phyloP scores from a whole-genome alignment of 345 rosid genomes.

The Geranium rotundifolium region DNA sequence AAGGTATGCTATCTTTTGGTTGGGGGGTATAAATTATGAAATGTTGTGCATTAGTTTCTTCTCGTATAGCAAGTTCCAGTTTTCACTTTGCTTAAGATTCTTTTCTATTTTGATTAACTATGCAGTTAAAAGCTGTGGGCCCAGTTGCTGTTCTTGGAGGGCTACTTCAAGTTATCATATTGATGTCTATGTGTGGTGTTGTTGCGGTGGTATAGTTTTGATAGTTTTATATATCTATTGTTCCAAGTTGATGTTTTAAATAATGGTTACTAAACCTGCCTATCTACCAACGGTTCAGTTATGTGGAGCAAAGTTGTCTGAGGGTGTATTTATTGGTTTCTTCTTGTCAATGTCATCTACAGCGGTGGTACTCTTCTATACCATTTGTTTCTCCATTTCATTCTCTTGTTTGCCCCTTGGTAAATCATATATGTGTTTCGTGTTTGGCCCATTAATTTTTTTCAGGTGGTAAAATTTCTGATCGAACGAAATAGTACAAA shows the following conservation, averaged over 20 bases:
- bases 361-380: conserved; percentile 62
- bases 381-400: conserved; percentile 5
- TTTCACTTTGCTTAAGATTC: conserved; percentile 4
- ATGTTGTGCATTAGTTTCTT: not conserved
- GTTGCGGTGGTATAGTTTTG: conserved; percentile 50
- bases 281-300: conserved; percentile 40
- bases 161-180: conserved; percentile 69
- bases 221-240: conserved; percentile 3
- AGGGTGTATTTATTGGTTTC: conserved; percentile 89
- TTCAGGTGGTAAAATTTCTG: conserved; percentile 88
- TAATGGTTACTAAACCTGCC: conserved; percentile 9
- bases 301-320: conserved; percentile 92
- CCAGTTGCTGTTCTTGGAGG: conserved; percentile 96
- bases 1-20: conserved; percentile 40
- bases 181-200: conserved; percentile 69
- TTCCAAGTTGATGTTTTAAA: not conserved
- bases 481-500: conserved; percentile 61
- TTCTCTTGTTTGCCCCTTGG: conserved; percentile 2
- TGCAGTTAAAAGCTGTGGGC: conserved; percentile 93
- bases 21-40: conserved; percentile 1
- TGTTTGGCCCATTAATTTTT: conserved; percentile 10
- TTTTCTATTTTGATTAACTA: conserved; percentile 13
- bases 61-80: not conserved
- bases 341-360: conserved; percentile 98
- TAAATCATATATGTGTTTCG: conserved; percentile 2